Base-by-base conservation (phyloP, 2,329 filamentous ascomycete genomes). In the Incumbomyces delicatus region DNA sequence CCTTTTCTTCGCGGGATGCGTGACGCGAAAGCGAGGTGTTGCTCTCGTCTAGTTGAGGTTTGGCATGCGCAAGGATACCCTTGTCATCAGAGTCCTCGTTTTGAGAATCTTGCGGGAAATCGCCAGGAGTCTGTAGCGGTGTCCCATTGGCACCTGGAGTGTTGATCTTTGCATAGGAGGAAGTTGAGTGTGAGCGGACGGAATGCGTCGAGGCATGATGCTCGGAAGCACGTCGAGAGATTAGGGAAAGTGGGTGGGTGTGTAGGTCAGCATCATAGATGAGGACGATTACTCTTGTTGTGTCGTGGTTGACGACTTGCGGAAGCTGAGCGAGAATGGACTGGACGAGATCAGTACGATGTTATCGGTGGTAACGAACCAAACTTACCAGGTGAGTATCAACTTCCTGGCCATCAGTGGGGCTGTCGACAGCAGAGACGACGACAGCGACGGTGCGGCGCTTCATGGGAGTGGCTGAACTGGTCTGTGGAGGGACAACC, bases 251-350 rank as follows among this genome's bases (percentile, higher is more conserved):
- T 44, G 70, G 65, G 50, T 76, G 71, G 44, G 87, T 82, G 65
- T 87, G 87, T 45, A 94, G 69, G 43, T 78, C 75, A 1, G 90
- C 90, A 2, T 87, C 81, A 65, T 95, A 95, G 60, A 96, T 90
- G 54, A 96, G 74, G 48, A 96, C 76, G 59, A 94, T 94, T 18
- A 95, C 74, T 61, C 86, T 85, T 54, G 83, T 79, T 51, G 74
- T 79, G 39, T 80, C 77, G 52, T 83, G 78, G 63, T 95, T 81
- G 54, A 83, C 80, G 50, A 84, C 78, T 52, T 81, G 78, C 32
- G 88, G 87, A 41, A 96, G 85, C 63, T 94, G 85, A 36, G 89
- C 94, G 47, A 96, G 75, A 55, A 96, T 85, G 22, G 85, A 87
- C 85, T 89, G 50, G 5, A 17, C 11, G 17, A 30, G n/a, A 55